Conservation (phyloP, 148 eudicot species). For the Polygonum aviculare region DNA sequence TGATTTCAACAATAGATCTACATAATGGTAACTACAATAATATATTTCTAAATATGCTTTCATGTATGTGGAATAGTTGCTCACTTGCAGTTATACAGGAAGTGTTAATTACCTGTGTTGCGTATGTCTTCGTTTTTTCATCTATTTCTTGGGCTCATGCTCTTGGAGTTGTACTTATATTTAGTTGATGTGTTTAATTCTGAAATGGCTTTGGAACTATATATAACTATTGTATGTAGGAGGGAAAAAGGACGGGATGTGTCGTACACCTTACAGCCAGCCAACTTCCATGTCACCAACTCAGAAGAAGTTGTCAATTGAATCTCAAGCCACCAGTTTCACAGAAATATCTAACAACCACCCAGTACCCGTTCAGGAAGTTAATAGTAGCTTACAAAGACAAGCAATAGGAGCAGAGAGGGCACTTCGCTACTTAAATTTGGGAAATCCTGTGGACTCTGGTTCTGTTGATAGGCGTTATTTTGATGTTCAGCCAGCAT, state of each 20-base stretch:
- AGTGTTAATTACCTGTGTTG: neutral
- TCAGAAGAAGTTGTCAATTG: conserved; percentile 31
- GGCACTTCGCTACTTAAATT: conserved; percentile 31
- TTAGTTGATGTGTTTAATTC: neutral
- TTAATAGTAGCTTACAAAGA: conserved; percentile 31
- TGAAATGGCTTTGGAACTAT: neutral
- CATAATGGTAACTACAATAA: neutral
- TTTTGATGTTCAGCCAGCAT: conserved; percentile 22
- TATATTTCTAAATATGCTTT: neutral
- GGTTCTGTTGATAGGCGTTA: conserved; percentile 25
- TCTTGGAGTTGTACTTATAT: neutral
- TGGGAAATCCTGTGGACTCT: conserved; percentile 33
- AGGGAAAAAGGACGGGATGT: conserved; percentile 22
- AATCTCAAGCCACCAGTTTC: conserved; percentile 28
- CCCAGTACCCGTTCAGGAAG: conserved; percentile 26
- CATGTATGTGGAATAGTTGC: neutral
- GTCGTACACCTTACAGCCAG: conserved; percentile 23
- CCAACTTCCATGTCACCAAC: conserved; percentile 34
- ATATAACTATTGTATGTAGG: conserved; percentile 22
- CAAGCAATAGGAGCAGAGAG: conserved; percentile 48
- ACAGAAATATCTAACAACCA: conserved; percentile 25
- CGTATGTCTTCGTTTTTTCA: neutral
- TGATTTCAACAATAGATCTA: neutral
- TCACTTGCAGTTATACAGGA: neutral
- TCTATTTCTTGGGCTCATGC: neutral